Base-by-base conservation (phyloP, 2,329 filamentous ascomycete genomes). In the Didymella segeticola region DNA sequence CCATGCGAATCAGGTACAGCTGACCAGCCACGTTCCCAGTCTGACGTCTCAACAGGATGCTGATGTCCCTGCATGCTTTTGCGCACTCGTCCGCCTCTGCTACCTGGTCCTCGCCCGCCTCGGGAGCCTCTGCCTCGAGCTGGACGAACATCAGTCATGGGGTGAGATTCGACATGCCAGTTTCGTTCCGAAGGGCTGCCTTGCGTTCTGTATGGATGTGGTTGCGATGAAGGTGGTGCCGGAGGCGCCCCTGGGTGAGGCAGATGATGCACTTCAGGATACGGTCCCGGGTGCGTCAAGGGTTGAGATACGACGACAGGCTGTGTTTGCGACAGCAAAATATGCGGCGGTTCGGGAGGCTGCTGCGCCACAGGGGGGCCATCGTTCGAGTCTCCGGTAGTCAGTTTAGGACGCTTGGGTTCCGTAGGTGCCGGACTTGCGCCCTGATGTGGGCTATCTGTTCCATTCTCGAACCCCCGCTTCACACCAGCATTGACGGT, bases 381-480 rank as follows among this genome's bases (percentile, higher is more conserved):
- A 7, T 54, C 45, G 10, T 47, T 29, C 20, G 42, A 38, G 2
- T 30, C 47, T 17, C 27, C 52, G 15, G 73, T 73, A 12, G 71
- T 76, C 14, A 80, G 66, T 57, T 73, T 78, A n/a, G 73, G 77
- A 20, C 79, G 71, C 55, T 81, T 81, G 1, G 78, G 75, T 9
- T 77, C 78, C 42, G 70, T 76, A 60, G 60, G 69, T 52, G 38
- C 68, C 29, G 49, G 41, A 41, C 51, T 38, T 36, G 68, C 66
- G 31, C 62, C 23, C 12, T 43, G 20, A 5, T n/a, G 65, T 8
- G 67, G 61, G 29, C 62, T 70, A 12, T 75, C 71, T 19, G 74
- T 66, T n/a, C 73, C 73, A 27, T 71, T 69, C 5, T 74, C 57
- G 26, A 66, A 66, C 20, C 58, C 62, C 3, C 79, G 75, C 57